Base-by-base conservation (phyloP, 2,329 filamentous ascomycete genomes). In the Didymella keratinophila region DNA sequence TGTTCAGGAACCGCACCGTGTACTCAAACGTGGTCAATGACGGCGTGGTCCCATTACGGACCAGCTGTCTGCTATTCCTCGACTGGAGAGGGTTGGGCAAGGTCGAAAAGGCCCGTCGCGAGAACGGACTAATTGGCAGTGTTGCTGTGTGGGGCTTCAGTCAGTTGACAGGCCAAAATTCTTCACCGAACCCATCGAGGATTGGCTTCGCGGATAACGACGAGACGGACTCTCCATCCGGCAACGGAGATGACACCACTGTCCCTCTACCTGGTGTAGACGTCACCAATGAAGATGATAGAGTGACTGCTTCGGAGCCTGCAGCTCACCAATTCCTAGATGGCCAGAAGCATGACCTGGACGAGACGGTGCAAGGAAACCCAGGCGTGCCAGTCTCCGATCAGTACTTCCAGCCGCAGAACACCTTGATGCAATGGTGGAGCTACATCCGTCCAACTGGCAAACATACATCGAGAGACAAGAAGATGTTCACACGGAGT, bases 21-120 rank as follows among this genome's bases (percentile, higher is more conserved):
- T 98, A 98, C 75, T 97, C 93, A 2, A 98, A 98, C 70, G 93
- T 98, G 12, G 94, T 98, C 66, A 98, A 98, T 71, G 94, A 98
- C 77, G 94, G 93, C 3, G 97, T 99, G 66, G 95, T 99, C 4
- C 95, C 95, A 2, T 80, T 99, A 32, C 87, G 95, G 21, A 99
- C 95, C 4, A 98, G 94, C 63, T 99, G 94, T 76, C 81, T 99
- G n/a, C 79, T 99, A 6, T 99, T 99, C 71, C 81, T 99, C 1
- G 95, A 99, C 74, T 99, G 95, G 95, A 90, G 93, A 77, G 95
- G 95, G 0, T 81, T 99, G 3, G 94, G 90, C 5, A 89, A 92
- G 37, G 95, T 99, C 1, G 93, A 98, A 66, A 99, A 99, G 77
- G 94, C 95, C 11, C 86, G 94, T 21, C 83, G 95, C 74, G 94